phyloP scores from a whole-genome alignment of 2,329 filamentous ascomycete genomes.

The Talaromyces sp. region DNA sequence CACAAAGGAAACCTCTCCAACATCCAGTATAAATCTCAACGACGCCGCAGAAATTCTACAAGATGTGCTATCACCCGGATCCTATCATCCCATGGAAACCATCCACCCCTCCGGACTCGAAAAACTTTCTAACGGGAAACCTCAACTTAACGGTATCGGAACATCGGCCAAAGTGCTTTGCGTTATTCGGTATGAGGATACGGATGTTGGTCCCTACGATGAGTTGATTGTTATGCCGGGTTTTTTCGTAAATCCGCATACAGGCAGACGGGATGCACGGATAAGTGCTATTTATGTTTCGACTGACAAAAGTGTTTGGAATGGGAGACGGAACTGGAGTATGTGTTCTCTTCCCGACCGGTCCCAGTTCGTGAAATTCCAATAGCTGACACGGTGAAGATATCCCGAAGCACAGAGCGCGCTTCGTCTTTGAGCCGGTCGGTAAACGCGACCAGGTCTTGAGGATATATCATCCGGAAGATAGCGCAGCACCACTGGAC shows the following conservation, averaged over 20 bases:
- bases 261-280: background rate
- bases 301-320: background rate
- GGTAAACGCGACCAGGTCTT: background rate
- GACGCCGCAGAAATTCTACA: background rate
- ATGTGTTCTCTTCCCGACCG: background rate
- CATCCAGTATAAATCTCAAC: background rate
- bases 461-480: background rate
- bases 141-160: background rate
- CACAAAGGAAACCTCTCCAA: background rate
- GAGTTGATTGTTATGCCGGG: background rate
- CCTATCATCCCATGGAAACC: background rate
- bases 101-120: background rate
- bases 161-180: background rate
- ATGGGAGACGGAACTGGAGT: conserved; percentile 9
- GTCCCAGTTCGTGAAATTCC: too few species aligned
- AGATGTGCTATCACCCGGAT: background rate
- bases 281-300: conserved; percentile 8
- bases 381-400: background rate
- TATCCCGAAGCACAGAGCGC: conserved; percentile 1
- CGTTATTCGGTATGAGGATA: background rate
- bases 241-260: background rate
- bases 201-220: conserved; percentile 3
- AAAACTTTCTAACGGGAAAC: background rate
- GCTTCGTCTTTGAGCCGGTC: background rate
- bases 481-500: background rate